Evolutionary conservation across 352 stramenopile genomes (phyloP).

Genomic region (Pythium volutum): DNA sequence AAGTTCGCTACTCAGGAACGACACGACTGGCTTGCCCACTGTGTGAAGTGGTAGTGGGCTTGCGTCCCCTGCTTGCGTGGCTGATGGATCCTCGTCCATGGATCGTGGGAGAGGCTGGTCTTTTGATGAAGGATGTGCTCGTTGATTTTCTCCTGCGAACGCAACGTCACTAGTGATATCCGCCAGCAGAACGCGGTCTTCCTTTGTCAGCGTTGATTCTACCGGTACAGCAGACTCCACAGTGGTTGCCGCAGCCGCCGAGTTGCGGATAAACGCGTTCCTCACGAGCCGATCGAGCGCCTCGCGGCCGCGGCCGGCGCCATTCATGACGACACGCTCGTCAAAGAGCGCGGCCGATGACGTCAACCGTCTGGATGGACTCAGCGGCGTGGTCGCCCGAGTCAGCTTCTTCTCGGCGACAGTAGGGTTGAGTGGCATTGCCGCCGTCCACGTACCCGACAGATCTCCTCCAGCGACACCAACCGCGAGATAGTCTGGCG

Average conservation of each 20-base stretch:
- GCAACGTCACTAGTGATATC: not conserved
- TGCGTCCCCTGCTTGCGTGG: not conserved
- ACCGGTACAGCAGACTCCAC: not conserved
- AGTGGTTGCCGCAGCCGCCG: not conserved
- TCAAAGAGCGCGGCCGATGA: constrained; percentile 42
- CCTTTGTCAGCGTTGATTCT: not conserved
- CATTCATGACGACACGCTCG: constrained; percentile 37
- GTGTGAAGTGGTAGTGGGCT: not conserved
- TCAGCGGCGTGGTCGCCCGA: not conserved
- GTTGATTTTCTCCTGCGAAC: not conserved
- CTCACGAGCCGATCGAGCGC: constrained; percentile 52
- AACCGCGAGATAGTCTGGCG: constrained; percentile 66
- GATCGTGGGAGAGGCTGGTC: not conserved
- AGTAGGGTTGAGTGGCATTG: not conserved
- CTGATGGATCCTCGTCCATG: no score
- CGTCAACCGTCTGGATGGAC: constrained; percentile 20
- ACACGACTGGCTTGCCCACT: not conserved
- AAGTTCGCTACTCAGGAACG: not conserved
- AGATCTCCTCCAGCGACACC: constrained; percentile 2
- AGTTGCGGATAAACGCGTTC: constrained; percentile 40
- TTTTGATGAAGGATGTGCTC: not conserved
- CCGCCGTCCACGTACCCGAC: not conserved
- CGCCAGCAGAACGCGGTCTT: not conserved
- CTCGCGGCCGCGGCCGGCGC: constrained; percentile 48
- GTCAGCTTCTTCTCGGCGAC: not conserved